These are phyloP conservation scores for Malassezia arunalokei DNA, from an alignment of 1,284 basidiomycete genomes.

Conservation along the genomic window DNA sequence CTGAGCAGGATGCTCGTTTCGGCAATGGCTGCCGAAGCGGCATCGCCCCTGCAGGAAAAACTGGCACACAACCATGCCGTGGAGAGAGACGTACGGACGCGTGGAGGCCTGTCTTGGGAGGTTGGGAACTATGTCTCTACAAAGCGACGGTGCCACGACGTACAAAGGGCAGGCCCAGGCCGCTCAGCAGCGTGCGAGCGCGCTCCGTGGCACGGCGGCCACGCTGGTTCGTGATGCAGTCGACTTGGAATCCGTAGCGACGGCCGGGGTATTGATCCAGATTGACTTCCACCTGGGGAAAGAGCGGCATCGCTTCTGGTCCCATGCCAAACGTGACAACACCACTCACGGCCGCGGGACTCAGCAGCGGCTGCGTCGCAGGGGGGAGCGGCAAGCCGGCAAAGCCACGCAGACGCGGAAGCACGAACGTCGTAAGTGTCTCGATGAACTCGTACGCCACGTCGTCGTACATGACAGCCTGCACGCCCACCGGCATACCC, in stretches of 20 bases:
- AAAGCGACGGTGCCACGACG: conserved; percentile 21
- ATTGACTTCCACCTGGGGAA: conserved; percentile 54
- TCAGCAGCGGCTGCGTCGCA: conserved; percentile 27
- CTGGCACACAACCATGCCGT: conserved; percentile 15
- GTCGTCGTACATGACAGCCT: conserved; percentile 76
- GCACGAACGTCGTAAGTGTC: conserved; percentile 78
- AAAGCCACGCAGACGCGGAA: conserved; percentile 84
- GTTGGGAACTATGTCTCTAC: background rate
- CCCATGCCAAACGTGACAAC: conserved; percentile 80
- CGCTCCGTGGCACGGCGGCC: conserved; percentile 37
- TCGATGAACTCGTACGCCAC: conserved; percentile 89
- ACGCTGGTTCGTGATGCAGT: conserved; percentile 43
- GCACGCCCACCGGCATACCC: conserved; percentile 70
- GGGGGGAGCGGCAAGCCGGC: conserved; percentile 64
- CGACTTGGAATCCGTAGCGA: conserved; percentile 40
- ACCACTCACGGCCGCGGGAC: conserved; percentile 63
- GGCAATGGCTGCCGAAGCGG: conserved; percentile 13
- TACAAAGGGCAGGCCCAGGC: conserved; percentile 41
- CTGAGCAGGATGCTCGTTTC: conserved; percentile 10
- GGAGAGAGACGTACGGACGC: background rate
- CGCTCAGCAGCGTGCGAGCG: conserved; percentile 35
- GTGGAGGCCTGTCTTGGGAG: too few relatives aligned
- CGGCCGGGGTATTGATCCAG: conserved; percentile 41
- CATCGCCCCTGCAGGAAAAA: conserved; percentile 16
- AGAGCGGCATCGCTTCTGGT: conserved; percentile 71